phyloP scores from a whole-genome alignment of 345 rosid genomes.

The Rhodamnia rubescens region DNA sequence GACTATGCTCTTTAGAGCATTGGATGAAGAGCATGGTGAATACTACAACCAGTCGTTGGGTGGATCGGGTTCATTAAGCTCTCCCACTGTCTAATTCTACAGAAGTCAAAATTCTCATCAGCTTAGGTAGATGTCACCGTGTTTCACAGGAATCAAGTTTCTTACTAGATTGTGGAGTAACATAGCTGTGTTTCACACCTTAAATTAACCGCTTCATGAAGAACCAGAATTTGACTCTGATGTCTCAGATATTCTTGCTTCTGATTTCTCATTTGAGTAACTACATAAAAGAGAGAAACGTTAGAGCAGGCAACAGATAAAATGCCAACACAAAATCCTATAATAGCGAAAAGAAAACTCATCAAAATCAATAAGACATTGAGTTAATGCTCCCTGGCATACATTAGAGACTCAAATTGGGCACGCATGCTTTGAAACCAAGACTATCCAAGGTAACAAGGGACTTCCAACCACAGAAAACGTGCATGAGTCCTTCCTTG shows the following conservation, averaged over 20 bases:
- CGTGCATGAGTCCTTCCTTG: background rate
- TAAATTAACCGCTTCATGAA: constrained; percentile 18
- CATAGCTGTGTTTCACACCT: background rate
- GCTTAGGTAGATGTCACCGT: background rate
- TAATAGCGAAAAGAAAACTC: background rate
- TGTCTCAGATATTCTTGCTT: constrained; percentile 33
- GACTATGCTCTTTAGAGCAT: background rate
- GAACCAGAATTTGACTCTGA: constrained; percentile 34
- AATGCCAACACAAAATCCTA: background rate
- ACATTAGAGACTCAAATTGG: background rate
- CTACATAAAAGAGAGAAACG: constrained; percentile 17
- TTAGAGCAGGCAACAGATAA: background rate
- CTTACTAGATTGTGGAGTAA: background rate
- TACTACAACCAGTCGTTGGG: background rate
- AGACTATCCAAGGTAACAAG: background rate
- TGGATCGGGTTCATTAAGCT: background rate
- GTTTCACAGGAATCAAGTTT: background rate
- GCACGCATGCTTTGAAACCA: background rate
- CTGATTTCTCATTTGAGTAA: constrained; percentile 76
- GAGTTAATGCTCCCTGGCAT: background rate
- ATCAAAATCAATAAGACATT: background rate
- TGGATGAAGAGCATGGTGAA: background rate
- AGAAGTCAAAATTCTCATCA: background rate
- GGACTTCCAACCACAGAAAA: background rate
- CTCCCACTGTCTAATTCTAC: background rate